Percentiles rank a stretch among this genome's conserved stretches.
Conservation (phyloP, 2,329 filamentous ascomycete genomes). For the Monosporascus sp. region DNA sequence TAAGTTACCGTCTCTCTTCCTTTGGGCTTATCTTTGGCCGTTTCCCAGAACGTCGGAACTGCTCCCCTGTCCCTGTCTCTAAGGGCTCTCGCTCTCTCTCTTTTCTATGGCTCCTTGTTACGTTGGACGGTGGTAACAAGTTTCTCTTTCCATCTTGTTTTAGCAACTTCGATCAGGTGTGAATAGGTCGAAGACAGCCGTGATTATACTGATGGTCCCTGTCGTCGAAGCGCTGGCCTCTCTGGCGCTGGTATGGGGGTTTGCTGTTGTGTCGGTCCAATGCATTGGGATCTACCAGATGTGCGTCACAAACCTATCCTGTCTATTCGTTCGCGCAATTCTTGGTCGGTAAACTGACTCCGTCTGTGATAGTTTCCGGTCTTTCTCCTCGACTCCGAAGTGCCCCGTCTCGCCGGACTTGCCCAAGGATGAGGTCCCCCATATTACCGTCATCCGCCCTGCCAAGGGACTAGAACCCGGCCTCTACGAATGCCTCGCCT, state of each 20-base stretch:
- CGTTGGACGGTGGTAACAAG: not conserved
- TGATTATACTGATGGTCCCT: slow-evolving; percentile 19
- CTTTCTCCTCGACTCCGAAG: slow-evolving; percentile 46
- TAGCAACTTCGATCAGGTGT: not conserved
- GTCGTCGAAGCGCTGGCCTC: slow-evolving; percentile 33
- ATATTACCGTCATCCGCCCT: slow-evolving; percentile 86
- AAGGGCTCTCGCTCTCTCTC: too few species aligned
- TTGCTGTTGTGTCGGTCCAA: slow-evolving; percentile 48
- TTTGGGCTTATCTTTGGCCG: too few species aligned
- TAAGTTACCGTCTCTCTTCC: too few species aligned
- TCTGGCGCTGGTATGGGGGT: slow-evolving; percentile 48
- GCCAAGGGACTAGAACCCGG: slow-evolving; percentile 88
- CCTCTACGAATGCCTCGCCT: slow-evolving; percentile 87
- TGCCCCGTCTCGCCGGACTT: slow-evolving; percentile 47
- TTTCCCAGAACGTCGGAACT: too few species aligned
- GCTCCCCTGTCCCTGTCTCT: too few species aligned
- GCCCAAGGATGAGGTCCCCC: slow-evolving; percentile 55
- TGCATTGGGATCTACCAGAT: slow-evolving; percentile 50
- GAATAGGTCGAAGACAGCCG: not conserved
- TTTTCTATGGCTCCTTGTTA: too few species aligned
- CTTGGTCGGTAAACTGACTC: not conserved
- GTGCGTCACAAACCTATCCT: slow-evolving; percentile 31
- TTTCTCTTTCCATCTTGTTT: slow-evolving; percentile 1
- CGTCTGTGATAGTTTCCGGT: slow-evolving; percentile 39
- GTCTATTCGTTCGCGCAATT: not conserved